Evolutionary conservation across 176 grass and related monocot genomes (phyloP).

Genomic region (Phragmites australis): DNA sequence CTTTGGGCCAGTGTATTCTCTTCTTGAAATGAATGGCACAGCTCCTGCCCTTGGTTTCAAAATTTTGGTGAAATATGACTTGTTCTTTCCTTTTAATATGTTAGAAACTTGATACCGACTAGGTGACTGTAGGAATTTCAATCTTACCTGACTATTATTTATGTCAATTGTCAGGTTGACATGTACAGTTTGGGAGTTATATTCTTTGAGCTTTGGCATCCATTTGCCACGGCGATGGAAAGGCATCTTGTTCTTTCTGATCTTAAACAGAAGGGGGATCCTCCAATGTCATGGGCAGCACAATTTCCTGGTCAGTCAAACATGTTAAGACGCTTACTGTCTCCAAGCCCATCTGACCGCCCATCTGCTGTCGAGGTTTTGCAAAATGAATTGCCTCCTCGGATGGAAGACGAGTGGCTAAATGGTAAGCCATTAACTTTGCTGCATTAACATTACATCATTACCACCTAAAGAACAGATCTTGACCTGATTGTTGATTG

Average conservation of each 20-base stretch:
- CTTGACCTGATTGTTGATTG: background rate
- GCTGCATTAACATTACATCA: background rate
- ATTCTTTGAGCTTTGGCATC: constrained; percentile 99
- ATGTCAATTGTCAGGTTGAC: constrained; percentile 65
- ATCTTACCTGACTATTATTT: constrained; percentile 15
- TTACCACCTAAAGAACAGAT: constrained; percentile 20
- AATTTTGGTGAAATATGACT: constrained; percentile 1
- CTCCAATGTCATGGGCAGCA: constrained; percentile 67
- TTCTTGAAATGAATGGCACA: constrained; percentile 1
- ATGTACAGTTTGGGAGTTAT: constrained; percentile 98
- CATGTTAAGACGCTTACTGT: constrained; percentile 67
- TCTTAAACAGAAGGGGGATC: constrained; percentile 76
- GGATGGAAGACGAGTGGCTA: constrained; percentile 96
- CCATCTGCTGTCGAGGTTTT: constrained; percentile 89
- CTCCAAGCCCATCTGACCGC: constrained; percentile 75
- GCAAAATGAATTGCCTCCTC: constrained; percentile 88
- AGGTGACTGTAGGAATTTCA: background rate
- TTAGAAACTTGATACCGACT: background rate
- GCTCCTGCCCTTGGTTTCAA: background rate
- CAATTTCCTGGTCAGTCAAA: constrained; percentile 63
- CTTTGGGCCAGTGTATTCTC: background rate
- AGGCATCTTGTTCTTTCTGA: constrained; percentile 92
- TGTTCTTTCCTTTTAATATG: background rate
- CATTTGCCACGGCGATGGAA: constrained; percentile 94
- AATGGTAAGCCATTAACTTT: constrained; percentile 65